Percentiles rank a stretch among this genome's conserved stretches.
Conservation (phyloP, 176 grass and related monocot species). For the Raddia guianensis region DNA sequence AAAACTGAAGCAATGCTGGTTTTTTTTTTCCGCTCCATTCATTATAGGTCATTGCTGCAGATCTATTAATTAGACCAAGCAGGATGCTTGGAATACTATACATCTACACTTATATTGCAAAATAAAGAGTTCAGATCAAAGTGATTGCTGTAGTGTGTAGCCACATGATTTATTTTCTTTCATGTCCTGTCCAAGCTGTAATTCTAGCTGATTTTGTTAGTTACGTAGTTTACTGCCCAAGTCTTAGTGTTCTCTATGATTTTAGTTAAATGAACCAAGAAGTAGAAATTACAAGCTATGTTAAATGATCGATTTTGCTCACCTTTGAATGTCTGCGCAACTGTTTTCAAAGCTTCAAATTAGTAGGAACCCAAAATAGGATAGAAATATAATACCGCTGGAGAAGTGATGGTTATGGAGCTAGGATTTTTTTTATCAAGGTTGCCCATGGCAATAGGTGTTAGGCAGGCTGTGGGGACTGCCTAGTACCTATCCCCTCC, state of each 20-base stretch:
- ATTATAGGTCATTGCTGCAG: slow-evolving; percentile 2
- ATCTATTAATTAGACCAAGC: slow-evolving; percentile 25
- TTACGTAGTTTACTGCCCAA: not conserved
- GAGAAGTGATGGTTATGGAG: not conserved
- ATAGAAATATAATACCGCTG: not conserved
- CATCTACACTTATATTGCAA: slow-evolving; percentile 1
- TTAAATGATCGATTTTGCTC: not conserved
- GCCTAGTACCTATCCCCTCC: too few species aligned
- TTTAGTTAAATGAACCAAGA: slow-evolving; percentile 4
- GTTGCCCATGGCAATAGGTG: too few species aligned
- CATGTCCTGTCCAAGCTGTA: not conserved
- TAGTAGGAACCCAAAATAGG: slow-evolving; percentile 11
- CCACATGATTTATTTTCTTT: not conserved
- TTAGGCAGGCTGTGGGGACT: too few species aligned
- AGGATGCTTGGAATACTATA: slow-evolving; percentile 2
- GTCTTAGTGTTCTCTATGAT: not conserved
- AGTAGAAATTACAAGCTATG: slow-evolving; percentile 7
- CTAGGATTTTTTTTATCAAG: not conserved
- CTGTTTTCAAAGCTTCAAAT: slow-evolving; percentile 18
- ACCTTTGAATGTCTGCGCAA: not conserved
- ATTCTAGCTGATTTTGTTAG: not conserved
- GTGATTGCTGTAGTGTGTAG: not conserved
- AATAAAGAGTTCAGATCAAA: not conserved
- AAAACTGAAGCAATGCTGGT: not conserved
- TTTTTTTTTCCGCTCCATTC: slow-evolving; percentile 16